Percentiles rank a stretch among this genome's conserved stretches.
phyloP scores from a whole-genome alignment of 1,139 yeast species.

The Saccharomyces hybrid region DNA sequence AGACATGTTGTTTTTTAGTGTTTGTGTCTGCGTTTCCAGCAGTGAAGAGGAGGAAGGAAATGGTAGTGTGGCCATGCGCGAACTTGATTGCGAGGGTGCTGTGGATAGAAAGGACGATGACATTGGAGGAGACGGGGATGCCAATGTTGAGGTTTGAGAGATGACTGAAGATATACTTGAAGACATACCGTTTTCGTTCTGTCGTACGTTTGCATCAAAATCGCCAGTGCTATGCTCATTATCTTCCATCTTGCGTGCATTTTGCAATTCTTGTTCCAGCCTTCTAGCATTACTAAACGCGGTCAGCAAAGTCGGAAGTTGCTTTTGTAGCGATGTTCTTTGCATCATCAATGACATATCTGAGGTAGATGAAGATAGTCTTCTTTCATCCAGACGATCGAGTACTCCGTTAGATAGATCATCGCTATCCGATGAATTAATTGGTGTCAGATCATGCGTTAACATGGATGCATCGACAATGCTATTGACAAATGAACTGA shows the following conservation, averaged over 20 bases:
- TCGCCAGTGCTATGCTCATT: background rate
- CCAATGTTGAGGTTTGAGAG: background rate
- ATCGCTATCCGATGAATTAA: background rate
- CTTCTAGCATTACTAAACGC: constrained; percentile 35
- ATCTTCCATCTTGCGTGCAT: constrained; percentile 4
- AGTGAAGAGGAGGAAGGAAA: background rate
- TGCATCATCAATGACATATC: constrained; percentile 21
- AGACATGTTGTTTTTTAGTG: constrained; percentile 3
- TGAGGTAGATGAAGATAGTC: constrained; percentile 5
- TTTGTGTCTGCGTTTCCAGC: constrained; percentile 1
- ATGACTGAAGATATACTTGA: background rate
- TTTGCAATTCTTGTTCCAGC: constrained; percentile 28
- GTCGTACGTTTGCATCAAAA: background rate
- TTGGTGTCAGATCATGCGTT: constrained; percentile 2
- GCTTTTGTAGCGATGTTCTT: constrained; percentile 30
- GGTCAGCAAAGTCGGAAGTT: constrained; percentile 32
- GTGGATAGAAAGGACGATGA: background rate
- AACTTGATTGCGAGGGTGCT: background rate
- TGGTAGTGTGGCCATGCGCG: background rate
- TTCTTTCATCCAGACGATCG: constrained; percentile 7
- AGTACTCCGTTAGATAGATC: background rate
- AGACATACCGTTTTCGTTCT: background rate
- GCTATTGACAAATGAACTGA: constrained; percentile 13
- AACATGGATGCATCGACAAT: constrained; percentile 2
- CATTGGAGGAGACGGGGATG: background rate